Percentiles rank a stretch among this genome's conserved stretches.
These are phyloP conservation scores for Thecaphora frezii DNA, from an alignment of 1,284 basidiomycete genomes.

Conservation along the genomic window DNA sequence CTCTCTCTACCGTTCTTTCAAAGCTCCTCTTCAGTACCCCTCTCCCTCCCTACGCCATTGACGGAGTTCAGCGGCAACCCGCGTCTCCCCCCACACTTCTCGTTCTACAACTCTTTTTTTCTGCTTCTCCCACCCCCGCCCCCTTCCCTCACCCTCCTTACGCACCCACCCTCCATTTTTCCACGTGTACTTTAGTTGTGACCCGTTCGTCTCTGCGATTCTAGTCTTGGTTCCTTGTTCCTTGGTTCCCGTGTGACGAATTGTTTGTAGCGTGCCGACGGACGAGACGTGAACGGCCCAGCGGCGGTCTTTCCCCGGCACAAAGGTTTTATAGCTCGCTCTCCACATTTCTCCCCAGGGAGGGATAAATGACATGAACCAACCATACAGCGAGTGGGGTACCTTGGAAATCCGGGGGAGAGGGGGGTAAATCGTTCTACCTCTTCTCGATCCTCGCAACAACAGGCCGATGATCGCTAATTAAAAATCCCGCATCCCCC, in stretches of 20 bases:
- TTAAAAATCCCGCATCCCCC: conserved; percentile 36
- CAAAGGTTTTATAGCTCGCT: too few species aligned
- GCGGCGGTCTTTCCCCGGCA: too few species aligned
- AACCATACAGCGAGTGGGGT: too few species aligned
- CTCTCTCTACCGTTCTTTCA: conserved; percentile 1
- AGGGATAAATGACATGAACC: too few species aligned
- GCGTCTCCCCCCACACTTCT: conserved; percentile 6
- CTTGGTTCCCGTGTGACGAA: background rate
- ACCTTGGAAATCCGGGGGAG: too few species aligned
- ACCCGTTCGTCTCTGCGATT: conserved; percentile 1
- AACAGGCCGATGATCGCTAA: conserved; percentile 40
- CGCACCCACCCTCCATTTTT: background rate
- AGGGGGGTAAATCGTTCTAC: too few species aligned
- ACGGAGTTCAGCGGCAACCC: conserved; percentile 37
- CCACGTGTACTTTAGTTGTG: conserved; percentile 3
- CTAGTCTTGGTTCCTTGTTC: conserved; percentile 8
- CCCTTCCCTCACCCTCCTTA: background rate
- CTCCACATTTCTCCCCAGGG: too few species aligned
- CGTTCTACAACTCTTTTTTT: conserved; percentile 7
- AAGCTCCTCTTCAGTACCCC: conserved; percentile 4
- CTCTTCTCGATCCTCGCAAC: conserved; percentile 21
- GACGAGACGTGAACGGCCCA: too few species aligned
- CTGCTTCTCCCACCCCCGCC: background rate
- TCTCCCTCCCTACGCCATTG: too few species aligned
- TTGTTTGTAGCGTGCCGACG: background rate